phyloP scores from a whole-genome alignment of 768 basidiomycete species.

The Lanmaoa rubissima region DNA sequence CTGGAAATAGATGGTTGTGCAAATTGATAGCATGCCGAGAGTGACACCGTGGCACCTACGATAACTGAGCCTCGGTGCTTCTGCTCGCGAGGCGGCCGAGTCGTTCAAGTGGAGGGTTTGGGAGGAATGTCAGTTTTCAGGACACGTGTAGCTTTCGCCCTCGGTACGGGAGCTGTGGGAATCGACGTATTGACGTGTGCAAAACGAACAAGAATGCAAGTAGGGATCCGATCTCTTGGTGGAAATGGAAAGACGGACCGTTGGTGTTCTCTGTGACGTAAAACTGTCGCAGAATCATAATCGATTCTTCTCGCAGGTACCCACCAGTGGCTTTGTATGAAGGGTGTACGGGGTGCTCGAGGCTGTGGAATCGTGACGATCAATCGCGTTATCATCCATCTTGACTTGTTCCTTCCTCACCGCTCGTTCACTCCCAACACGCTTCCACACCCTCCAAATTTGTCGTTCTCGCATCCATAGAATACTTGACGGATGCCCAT shows the following conservation, averaged over 20 bases:
- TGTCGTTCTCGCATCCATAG: slow-evolving; percentile 93
- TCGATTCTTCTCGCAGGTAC: slow-evolving; percentile 78
- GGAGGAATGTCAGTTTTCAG: slow-evolving; percentile 75
- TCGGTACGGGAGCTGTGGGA: slow-evolving; percentile 79
- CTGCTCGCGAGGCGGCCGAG: neutral
- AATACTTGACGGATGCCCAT: slow-evolving; percentile 87
- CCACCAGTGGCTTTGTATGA: slow-evolving; percentile 74
- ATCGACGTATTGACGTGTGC: slow-evolving; percentile 11
- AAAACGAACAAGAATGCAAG: neutral
- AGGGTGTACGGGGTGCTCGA: slow-evolving; percentile 71
- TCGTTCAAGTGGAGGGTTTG: slow-evolving; percentile 7
- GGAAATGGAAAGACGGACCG: slow-evolving; percentile 48
- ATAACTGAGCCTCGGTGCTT: neutral
- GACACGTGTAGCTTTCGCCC: slow-evolving; percentile 78
- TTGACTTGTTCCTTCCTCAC: slow-evolving; percentile 41
- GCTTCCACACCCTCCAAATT: slow-evolving; percentile 96
- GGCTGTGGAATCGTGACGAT: slow-evolving; percentile 38
- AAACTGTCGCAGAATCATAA: slow-evolving; percentile 82
- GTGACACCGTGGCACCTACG: neutral
- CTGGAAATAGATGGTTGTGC: neutral
- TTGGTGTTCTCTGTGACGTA: slow-evolving; percentile 93
- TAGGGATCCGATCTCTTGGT: neutral
- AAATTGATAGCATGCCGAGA: neutral
- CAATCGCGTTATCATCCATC: neutral
- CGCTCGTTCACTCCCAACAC: slow-evolving; percentile 82